These are phyloP conservation scores for Septoria petroselini DNA, from an alignment of 2,329 filamentous ascomycete genomes.

Conservation along the genomic window DNA sequence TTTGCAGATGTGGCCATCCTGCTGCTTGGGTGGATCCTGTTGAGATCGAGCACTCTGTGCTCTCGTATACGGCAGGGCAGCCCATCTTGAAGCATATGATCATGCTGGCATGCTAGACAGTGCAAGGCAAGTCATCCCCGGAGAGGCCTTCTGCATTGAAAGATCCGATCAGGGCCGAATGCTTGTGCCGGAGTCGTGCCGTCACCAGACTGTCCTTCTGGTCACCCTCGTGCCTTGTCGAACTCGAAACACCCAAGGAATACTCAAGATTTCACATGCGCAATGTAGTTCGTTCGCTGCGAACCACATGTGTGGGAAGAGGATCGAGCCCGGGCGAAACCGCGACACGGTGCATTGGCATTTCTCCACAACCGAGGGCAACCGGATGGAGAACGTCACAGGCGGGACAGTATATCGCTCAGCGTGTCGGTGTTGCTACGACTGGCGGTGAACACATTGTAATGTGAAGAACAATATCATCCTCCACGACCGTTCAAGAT, in stretches of 20 bases:
- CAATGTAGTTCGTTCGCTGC: background rate
- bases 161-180: too few relatives aligned
- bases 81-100: background rate
- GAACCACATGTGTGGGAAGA: background rate
- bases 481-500: slow-evolving; percentile 3
- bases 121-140: background rate
- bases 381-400: background rate
- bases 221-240: too few relatives aligned
- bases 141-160: too few relatives aligned
- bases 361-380: background rate
- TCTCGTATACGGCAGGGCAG: background rate
- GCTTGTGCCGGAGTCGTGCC: too few relatives aligned
- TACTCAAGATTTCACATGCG: too few relatives aligned
- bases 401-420: background rate
- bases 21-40: background rate
- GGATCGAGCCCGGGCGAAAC: background rate
- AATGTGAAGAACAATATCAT: background rate
- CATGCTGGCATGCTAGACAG: background rate
- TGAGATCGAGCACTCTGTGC: background rate
- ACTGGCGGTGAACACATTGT: background rate
- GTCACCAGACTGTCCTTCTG: too few relatives aligned
- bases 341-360: background rate
- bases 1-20: background rate
- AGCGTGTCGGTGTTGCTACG: background rate
- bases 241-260: too few relatives aligned